Conservation (phyloP, 176 grass and related monocot species). For the Carex myosuroides region DNA sequence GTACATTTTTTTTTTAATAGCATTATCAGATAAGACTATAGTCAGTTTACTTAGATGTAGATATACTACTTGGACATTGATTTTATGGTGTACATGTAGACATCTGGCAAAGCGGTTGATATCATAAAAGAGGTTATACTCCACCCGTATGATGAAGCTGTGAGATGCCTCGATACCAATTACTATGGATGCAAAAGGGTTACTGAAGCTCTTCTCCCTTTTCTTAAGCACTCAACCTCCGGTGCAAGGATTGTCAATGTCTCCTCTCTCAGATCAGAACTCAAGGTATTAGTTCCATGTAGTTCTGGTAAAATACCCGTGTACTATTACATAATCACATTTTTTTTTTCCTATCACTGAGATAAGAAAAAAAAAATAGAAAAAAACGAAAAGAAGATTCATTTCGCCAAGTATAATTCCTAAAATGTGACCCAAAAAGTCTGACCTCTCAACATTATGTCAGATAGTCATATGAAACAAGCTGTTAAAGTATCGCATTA, state of each 20-base stretch:
- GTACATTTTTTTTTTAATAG: conserved; percentile 12
- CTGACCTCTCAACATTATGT: neutral
- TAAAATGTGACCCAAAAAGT: neutral
- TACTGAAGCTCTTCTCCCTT: conserved; percentile 60
- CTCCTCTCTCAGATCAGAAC: conserved; percentile 58
- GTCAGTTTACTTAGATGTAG: neutral
- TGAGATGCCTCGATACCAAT: conserved; percentile 23
- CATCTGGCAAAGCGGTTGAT: conserved; percentile 48
- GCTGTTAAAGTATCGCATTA: neutral
- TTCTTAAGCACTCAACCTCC: conserved; percentile 44
- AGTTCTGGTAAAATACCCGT: neutral
- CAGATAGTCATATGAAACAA: neutral
- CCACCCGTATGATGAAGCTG: conserved; percentile 40
- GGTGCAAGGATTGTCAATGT: conserved; percentile 61
- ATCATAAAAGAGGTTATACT: conserved; percentile 47
- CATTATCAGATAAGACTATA: neutral
- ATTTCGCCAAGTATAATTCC: neutral
- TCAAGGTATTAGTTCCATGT: conserved; percentile 23
- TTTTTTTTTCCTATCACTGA: neutral
- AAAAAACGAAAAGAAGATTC: neutral
- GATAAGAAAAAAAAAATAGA: neutral
- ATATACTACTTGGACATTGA: neutral
- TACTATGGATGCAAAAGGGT: conserved; percentile 38
- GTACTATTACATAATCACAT: neutral
- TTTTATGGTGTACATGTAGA: conserved; percentile 27